phyloP scores from a whole-genome alignment of 805 yeast species.

The Monosporozyma aerobia region DNA sequence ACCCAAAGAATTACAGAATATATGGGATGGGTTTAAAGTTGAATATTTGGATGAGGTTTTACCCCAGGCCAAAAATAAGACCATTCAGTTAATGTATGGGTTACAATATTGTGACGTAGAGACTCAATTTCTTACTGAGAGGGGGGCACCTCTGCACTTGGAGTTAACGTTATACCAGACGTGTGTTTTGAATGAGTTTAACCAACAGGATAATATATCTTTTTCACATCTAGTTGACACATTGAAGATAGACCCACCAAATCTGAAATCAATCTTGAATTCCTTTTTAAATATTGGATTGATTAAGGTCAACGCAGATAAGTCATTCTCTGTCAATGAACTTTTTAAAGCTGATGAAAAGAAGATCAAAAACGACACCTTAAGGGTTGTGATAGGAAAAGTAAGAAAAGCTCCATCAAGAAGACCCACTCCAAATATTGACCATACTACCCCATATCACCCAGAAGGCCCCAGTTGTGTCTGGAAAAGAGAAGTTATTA shows the following conservation, averaged over 20 bases:
- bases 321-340: slow-evolving; percentile 12
- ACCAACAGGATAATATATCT: slow-evolving; percentile 10
- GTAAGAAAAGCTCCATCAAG: not conserved
- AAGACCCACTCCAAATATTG: not conserved
- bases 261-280: slow-evolving; percentile 9
- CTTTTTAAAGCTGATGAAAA: slow-evolving; percentile 15
- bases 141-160: slow-evolving; percentile 11
- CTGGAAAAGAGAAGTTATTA: slow-evolving; percentile 25
- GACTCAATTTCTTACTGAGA: slow-evolving; percentile 11
- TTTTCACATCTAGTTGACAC: slow-evolving; percentile 6
- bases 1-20: slow-evolving; percentile 12
- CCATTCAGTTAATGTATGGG: slow-evolving; percentile 12
- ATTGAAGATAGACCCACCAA: slow-evolving; percentile 3
- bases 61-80: slow-evolving; percentile 9
- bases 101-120: slow-evolving; percentile 25
- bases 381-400: slow-evolving; percentile 15
- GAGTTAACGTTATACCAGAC: slow-evolving; percentile 24
- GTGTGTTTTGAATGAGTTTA: slow-evolving; percentile 18
- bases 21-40: slow-evolving; percentile 12
- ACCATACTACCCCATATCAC: not conserved
- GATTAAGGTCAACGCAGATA: slow-evolving; percentile 5
- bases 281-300: slow-evolving; percentile 17
- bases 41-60: slow-evolving; percentile 7
- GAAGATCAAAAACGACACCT: slow-evolving; percentile 16
- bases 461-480: slow-evolving; percentile 17